Percentiles rank a stretch among this genome's conserved stretches.
Evolutionary conservation across 78 protist genomes (phyloP).

Genomic region (Dictyostelium capitatum): DNA sequence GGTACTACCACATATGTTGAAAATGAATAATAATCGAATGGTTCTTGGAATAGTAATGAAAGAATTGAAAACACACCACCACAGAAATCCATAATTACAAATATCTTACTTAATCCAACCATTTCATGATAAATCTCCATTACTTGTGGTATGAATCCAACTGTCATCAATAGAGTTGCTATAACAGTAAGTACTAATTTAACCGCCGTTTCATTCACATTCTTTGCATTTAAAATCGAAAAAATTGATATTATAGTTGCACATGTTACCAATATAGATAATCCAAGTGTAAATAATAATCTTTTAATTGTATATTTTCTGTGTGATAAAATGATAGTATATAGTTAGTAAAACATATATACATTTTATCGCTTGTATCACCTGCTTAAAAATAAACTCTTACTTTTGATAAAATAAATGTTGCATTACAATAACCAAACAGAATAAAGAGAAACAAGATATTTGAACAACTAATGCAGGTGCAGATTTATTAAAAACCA

Average conservation of each 20-base stretch:
- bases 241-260: not conserved
- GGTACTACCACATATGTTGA: slow-evolving; percentile 57
- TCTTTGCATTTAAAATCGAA: not conserved
- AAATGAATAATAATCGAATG: slow-evolving; percentile 68
- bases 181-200: not conserved
- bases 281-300: slow-evolving; percentile 8
- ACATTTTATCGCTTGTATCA: not conserved
- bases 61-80: slow-evolving; percentile 61
- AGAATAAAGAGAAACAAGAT: slow-evolving; percentile 13
- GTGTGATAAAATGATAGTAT: too few relatives aligned
- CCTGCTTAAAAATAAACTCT: not conserved
- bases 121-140: slow-evolving; percentile 11
- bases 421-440: slow-evolving; percentile 36
- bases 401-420: slow-evolving; percentile 56
- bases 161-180: slow-evolving; percentile 37
- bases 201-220: not conserved
- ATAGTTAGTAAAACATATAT: too few relatives aligned
- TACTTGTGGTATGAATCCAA: slow-evolving; percentile 72
- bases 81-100: slow-evolving; percentile 34
- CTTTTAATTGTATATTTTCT: slow-evolving; percentile 5
- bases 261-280: not conserved
- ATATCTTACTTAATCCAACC: slow-evolving; percentile 51
- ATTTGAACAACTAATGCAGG: slow-evolving; percentile 55
- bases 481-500: slow-evolving; percentile 11
- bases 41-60: slow-evolving; percentile 13